Conservation (phyloP, 805 yeast genomes). For the Spathaspora arborariae region DNA sequence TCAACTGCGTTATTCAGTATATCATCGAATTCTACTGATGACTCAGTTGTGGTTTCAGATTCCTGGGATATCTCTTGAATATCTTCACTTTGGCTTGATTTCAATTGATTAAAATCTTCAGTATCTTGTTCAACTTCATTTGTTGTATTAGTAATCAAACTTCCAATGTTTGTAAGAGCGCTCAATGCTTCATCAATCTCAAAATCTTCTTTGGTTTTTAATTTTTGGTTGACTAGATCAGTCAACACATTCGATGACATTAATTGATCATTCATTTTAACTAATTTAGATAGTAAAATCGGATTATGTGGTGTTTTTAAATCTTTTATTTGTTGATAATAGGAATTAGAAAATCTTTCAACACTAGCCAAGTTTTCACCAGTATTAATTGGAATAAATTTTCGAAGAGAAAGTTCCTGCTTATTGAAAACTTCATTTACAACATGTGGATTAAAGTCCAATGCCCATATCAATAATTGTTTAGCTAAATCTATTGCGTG, state of each 20-base stretch:
- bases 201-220: background rate
- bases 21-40: background rate
- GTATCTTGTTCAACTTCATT: no score
- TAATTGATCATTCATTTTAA: background rate
- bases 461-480: slow-evolving; percentile 35
- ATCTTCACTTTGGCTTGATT: no score
- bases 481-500: slow-evolving; percentile 36
- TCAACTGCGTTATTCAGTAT: no score
- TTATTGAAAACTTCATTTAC: slow-evolving; percentile 15
- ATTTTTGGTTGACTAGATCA: background rate
- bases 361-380: background rate
- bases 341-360: background rate
- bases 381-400: slow-evolving; percentile 12
- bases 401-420: slow-evolving; percentile 27
- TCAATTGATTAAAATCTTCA: no score
- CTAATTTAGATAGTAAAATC: background rate
- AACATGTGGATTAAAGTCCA: slow-evolving; percentile 29
- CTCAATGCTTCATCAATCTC: no score
- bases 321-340: background rate
- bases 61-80: no score
- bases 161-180: background rate
- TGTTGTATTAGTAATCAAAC: background rate
- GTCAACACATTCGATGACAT: background rate
- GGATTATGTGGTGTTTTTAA: background rate
- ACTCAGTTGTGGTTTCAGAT: no score